Conservation (phyloP, 208 protist genomes). For the Acanthamoeba lenticulata region DNA sequence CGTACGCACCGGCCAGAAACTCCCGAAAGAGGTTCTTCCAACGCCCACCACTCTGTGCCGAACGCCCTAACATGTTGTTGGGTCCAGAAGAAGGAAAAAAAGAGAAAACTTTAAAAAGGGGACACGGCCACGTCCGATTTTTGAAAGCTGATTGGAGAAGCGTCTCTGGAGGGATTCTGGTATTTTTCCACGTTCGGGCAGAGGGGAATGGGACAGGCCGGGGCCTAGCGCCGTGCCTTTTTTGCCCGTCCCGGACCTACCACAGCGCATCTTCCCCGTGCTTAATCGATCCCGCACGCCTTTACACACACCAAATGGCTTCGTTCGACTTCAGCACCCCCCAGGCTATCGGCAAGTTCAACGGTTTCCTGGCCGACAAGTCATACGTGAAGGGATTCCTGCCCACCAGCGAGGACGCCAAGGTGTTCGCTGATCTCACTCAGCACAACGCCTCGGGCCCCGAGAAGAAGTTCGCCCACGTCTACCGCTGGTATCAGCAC, state of each 20-base stretch:
- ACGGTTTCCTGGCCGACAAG: constrained; percentile 76
- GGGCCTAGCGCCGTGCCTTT: background rate
- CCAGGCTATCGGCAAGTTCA: constrained; percentile 67
- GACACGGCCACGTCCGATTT: too few species aligned
- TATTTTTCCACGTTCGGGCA: constrained; percentile 16
- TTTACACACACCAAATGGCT: constrained; percentile 42
- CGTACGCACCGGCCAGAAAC: too few species aligned
- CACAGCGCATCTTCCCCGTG: background rate
- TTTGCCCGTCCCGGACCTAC: background rate
- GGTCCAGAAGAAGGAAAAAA: background rate
- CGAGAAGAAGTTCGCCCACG: constrained; percentile 74
- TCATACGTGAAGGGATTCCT: constrained; percentile 75
- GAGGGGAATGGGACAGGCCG: background rate
- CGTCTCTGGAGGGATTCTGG: background rate
- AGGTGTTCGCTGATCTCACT: constrained; percentile 68
- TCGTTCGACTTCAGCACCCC: constrained; percentile 51
- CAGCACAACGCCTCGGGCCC: background rate
- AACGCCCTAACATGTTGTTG: background rate
- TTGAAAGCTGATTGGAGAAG: background rate
- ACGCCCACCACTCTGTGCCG: too few species aligned
- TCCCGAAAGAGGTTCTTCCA: too few species aligned
- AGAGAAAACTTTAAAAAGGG: background rate
- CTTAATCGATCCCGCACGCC: background rate
- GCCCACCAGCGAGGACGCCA: constrained; percentile 72
- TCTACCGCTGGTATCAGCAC: constrained; percentile 77